Evolutionary conservation across 1,284 basidiomycete species (phyloP), one percentile per base, ranked within the genome.

Genomic region (Boletus mariae): DNA sequence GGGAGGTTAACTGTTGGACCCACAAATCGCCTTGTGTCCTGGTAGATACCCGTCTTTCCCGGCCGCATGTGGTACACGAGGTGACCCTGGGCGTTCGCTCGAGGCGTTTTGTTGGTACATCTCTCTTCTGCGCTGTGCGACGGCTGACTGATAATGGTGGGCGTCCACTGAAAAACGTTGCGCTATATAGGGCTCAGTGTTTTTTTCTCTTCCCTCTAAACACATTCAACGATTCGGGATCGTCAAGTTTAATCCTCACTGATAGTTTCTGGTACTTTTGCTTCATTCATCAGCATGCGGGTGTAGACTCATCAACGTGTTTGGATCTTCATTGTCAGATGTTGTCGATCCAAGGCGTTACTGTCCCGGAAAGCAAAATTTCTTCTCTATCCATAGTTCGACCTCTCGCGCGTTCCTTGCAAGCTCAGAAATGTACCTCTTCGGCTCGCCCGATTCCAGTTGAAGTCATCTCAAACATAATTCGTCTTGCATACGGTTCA

Each of bases 391-490:
- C 50, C 20, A 15, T 45, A 2, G 38, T 44, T 29, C 49, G 34
- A 28, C 12, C 6, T n/a, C 20, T 35, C 8, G 52, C 28, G 6
- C 42, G 35, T 51, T 45, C 52, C 15, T 46, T 34, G 43, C 37
- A 49, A 1, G 26, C 15, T 15, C n/a, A 6, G 15, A 32, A 40
- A 48, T 20, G n/a, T 23, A 12, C 25, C 7, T 37, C 49, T 2
- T 41, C 37, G 11, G 43, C 54, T 35, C 56, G 71, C 5, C 51
- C 40, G 13, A 58, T 80, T 1, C 76, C 78, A 6, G 65, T 71
- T 42, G 79, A 80, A 62, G 50, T 79, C 5, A 52, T 79, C 5
- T 69, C 72, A 15, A 53, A 65, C 23, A 75, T 80, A 42, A 73
- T 78, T 49, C 17, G 59, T 29, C 54, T 69, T 23, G 61, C 68